Base-by-base conservation (phyloP, 2,329 filamentous ascomycete genomes). In the Calonectria pseudoreteaudii region DNA sequence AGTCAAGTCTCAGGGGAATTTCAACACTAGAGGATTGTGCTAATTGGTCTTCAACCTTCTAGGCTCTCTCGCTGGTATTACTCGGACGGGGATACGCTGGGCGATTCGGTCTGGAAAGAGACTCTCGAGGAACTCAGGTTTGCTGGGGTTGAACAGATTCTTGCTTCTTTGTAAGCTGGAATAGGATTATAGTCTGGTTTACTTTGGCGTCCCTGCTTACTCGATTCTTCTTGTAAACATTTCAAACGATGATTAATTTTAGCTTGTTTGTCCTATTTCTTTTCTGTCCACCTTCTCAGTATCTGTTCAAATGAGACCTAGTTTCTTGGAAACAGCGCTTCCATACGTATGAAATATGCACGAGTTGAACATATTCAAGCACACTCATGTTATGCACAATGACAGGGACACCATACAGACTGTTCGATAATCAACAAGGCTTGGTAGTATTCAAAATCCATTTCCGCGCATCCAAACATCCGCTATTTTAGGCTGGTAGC, bases 111-210 rank as follows among this genome's bases (percentile, higher is more conserved):
- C 13, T 79, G 77, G 77, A 64, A 68, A 0, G 77, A 79, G n/a
- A 79, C 77, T 3, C 10, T 79, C 0, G 16, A 74, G 0, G 73
- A 77, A 14, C 31, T 79, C 1, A 64, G 30, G 28, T 75, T 70
- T 66, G 68, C 65, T 10, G 64, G 66, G 0, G 50, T 70, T 4
- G 47, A 49, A 7, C 38, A 50, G 10, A 85, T 89, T 23, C 41
- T 76, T 5, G 52, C 60, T 11, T 47, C 38, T 44, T 4, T 65
- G 26, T n/a, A 65, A 34, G 16, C 11, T 11, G 9, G n/a, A 18
- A 49, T 31, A 3, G 10, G n/a, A 18, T 31, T n/a, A 47, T 14
- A 64, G 30, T 30, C 9, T 44, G 13, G 8, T 6, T 47, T 36
- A 26, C n/a, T 60, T 60, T 8, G 9, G 56, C 18, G n/a, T 26